Percentiles rank a stretch among this genome's conserved stretches.
These are phyloP conservation scores for Diaporthe longicolla DNA, from an alignment of 2,329 filamentous ascomycete genomes.

Conservation along the genomic window DNA sequence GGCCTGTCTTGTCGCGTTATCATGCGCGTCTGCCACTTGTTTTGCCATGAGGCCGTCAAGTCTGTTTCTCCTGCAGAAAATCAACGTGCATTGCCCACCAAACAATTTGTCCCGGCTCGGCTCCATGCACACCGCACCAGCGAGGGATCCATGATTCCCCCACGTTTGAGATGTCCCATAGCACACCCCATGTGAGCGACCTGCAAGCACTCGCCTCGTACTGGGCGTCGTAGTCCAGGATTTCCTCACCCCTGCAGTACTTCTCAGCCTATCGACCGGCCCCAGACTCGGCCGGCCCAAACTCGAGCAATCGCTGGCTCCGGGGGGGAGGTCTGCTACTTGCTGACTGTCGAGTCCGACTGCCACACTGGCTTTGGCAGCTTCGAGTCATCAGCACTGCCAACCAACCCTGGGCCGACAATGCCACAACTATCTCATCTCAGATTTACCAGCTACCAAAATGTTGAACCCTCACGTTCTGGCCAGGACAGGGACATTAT, in stretches of 20 bases:
- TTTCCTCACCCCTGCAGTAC: neutral
- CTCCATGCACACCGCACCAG: constrained; percentile 33
- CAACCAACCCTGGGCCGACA: neutral
- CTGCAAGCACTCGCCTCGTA: constrained; percentile 25
- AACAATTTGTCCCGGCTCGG: constrained; percentile 24
- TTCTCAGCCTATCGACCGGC: constrained; percentile 41
- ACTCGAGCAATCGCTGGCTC: constrained; percentile 19
- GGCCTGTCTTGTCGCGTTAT: constrained; percentile 28
- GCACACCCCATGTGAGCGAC: constrained; percentile 12
- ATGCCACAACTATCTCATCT: constrained; percentile 2
- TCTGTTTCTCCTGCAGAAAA: constrained; percentile 28
- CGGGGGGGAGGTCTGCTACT: neutral
- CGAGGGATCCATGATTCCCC: constrained; percentile 15
- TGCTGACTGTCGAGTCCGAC: neutral
- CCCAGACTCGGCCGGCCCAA: constrained; percentile 36
- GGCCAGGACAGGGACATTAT: neutral
- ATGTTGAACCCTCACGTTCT: neutral
- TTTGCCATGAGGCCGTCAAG: constrained; percentile 26
- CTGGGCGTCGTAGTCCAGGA: constrained; percentile 4
- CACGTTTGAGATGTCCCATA: constrained; percentile 30
- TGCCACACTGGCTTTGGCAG: constrained; percentile 5
- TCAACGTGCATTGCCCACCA: constrained; percentile 36
- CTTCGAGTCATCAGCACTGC: constrained; percentile 18
- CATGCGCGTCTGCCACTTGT: constrained; percentile 28
- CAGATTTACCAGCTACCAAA: neutral